Conservation (phyloP, 169 alveolate species). For the Cryptosporidium baileyi region DNA sequence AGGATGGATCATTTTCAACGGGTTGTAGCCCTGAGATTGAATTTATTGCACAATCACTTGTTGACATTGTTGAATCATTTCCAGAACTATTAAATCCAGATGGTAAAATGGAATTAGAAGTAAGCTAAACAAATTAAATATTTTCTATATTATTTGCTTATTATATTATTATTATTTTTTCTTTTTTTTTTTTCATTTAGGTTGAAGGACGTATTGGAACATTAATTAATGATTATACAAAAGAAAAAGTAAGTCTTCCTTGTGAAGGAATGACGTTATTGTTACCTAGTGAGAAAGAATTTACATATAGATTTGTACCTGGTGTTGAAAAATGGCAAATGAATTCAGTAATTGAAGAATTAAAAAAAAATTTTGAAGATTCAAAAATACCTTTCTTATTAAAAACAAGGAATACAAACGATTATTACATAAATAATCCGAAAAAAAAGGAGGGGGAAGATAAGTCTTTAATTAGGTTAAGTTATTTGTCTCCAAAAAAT, state of each 20-base stretch:
- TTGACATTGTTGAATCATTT: conserved; percentile 55
- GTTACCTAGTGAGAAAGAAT: conserved; percentile 53
- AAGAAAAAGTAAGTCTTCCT: conserved; percentile 19
- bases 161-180: neutral
- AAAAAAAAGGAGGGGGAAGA: neutral
- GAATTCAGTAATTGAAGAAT: conserved; percentile 30
- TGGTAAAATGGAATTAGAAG: conserved; percentile 35
- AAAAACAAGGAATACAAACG: conserved; percentile 37
- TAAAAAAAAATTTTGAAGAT: conserved; percentile 44
- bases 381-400: conserved; percentile 31
- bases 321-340: conserved; percentile 68
- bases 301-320: conserved; percentile 42
- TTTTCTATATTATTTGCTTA: neutral
- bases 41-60: conserved; percentile 57
- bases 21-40: conserved; percentile 65
- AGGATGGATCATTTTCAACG: conserved; percentile 64
- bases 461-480: conserved; percentile 20
- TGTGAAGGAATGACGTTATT: conserved; percentile 36
- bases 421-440: conserved; percentile 26
- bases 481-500: conserved; percentile 43
- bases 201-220: conserved; percentile 64
- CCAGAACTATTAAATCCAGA: conserved; percentile 36
- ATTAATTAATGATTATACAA: conserved; percentile 20
- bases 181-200: neutral
- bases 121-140: too few species aligned